Base-by-base conservation (phyloP, 2,329 filamentous ascomycete species). In the Dothideomycetes sp. region DNA sequence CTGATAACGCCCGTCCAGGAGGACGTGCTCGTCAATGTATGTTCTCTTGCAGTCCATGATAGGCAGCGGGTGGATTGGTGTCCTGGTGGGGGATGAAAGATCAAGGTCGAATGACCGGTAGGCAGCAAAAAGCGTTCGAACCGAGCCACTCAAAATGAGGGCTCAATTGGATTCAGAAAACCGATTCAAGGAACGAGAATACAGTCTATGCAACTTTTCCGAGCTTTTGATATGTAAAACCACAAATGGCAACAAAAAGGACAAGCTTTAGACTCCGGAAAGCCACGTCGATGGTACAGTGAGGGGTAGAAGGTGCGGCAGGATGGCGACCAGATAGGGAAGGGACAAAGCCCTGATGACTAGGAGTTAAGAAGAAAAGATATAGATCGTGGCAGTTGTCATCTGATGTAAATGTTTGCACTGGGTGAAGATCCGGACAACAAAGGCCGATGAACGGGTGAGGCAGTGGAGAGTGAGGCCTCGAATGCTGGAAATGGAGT, bases 1-100 rank as follows among this genome's bases (percentile, higher is more conserved):
- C 65, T 84, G 73, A 63, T 91, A 98, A 51, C 91, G 88, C 61
- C 85, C 87, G 59, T 84, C 79, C 58, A 94, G 79, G 58, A 94
- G 66, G 63, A 83, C 76, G 62, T 83, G 85, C 63, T 78, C 71
- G 57, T 78, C 69, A 66, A 94, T 91, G 57, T 79, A 74, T 65
- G 87, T 78, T 67, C 80, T 79, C 71, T 94, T 77, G 71, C 86
- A 94, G 68, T 87, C 84, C 86, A 94, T 82, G 22, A 7, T 7
- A 12, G 22, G 22, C 22, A 7, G 7, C 7, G 12, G 12, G 12
- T 27, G 12, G 22, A 12, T 27, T 27, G 7, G 22, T 27, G 22
- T 27, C 22, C 12, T 27, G 22, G 22, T 33, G 12, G 10, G n/a
- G n/a, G n/a, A n/a, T n/a, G n/a, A 27, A 27, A 27, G 12, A 12